Conservation (phyloP, 345 rosid genomes). For the Tarenaya hassleriana region DNA sequence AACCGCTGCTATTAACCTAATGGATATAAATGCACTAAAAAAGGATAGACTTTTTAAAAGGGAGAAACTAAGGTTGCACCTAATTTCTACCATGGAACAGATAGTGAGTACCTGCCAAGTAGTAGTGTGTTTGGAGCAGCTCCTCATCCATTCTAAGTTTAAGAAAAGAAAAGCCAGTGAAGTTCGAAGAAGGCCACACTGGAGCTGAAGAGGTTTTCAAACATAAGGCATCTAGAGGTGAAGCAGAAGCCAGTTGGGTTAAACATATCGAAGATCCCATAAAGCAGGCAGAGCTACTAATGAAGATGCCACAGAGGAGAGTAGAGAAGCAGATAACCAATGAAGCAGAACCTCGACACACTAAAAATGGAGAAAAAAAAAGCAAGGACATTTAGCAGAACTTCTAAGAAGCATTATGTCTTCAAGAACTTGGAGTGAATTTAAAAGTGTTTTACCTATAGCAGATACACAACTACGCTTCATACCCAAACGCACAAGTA, state of each 20-base stretch:
- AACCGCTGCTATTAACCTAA: too few species aligned
- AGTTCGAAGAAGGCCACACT: constrained; percentile 38
- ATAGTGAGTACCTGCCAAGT: constrained; percentile 54
- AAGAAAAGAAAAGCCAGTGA: constrained; percentile 43
- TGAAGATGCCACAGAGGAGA: constrained; percentile 18
- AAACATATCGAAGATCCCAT: constrained; percentile 56
- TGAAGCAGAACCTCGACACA: constrained; percentile 62
- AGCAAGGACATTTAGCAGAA: constrained; percentile 52
- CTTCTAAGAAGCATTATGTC: constrained; percentile 27
- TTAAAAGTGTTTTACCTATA: constrained; percentile 25
- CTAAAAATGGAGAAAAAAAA: constrained; percentile 48
- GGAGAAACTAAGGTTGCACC: not conserved
- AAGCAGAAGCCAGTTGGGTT: constrained; percentile 39
- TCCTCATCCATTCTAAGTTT: constrained; percentile 42
- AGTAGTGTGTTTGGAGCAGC: constrained; percentile 49
- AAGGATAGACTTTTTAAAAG: not conserved
- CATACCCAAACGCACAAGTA: constrained; percentile 32
- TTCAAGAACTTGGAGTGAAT: constrained; percentile 30
- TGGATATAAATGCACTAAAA: not conserved
- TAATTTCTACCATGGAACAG: constrained; percentile 37
- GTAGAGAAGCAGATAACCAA: constrained; percentile 25
- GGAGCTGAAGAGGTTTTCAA: constrained; percentile 46
- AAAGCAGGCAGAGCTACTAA: constrained; percentile 40
- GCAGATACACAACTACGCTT: constrained; percentile 31
- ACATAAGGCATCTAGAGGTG: constrained; percentile 49